Conservation (phyloP, 2,329 filamentous ascomycete genomes). For the Sporothrix pseudoabietina region DNA sequence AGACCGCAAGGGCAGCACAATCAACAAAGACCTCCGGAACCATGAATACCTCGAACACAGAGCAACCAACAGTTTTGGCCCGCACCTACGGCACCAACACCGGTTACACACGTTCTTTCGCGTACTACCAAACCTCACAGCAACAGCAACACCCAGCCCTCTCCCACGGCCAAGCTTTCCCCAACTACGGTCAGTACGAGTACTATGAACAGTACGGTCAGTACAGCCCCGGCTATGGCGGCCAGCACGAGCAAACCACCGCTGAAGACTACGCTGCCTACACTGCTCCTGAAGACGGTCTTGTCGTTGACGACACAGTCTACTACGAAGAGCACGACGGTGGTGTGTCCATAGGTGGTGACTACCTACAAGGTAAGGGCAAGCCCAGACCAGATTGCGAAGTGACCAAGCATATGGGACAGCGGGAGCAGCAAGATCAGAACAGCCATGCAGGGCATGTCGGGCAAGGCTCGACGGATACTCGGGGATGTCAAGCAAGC, state of each 20-base stretch:
- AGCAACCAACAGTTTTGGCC: neutral
- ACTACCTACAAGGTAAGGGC: conserved; percentile 21
- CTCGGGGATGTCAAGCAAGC: neutral
- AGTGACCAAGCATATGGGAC: neutral
- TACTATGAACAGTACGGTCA: neutral
- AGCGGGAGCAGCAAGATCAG: neutral
- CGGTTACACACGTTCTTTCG: neutral
- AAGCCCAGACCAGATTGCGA: neutral
- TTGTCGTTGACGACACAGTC: neutral
- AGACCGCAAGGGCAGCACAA: neutral
- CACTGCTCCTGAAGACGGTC: neutral
- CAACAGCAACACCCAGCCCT: neutral
- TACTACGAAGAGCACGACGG: neutral
- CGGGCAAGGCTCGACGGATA: neutral
- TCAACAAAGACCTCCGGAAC: neutral
- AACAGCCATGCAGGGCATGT: neutral
- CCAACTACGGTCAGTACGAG: conserved; percentile 3
- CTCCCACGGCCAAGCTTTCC: neutral
- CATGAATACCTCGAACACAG: neutral
- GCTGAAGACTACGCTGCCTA: neutral
- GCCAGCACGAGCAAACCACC: neutral
- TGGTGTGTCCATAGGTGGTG: neutral
- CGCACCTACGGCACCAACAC: neutral
- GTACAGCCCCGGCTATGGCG: neutral
- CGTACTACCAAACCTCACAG: neutral